Evolutionary conservation across 352 stramenopile species (phyloP), one percentile per base, ranked within the genome.

Genomic region (Globisporangium apiculatum): DNA sequence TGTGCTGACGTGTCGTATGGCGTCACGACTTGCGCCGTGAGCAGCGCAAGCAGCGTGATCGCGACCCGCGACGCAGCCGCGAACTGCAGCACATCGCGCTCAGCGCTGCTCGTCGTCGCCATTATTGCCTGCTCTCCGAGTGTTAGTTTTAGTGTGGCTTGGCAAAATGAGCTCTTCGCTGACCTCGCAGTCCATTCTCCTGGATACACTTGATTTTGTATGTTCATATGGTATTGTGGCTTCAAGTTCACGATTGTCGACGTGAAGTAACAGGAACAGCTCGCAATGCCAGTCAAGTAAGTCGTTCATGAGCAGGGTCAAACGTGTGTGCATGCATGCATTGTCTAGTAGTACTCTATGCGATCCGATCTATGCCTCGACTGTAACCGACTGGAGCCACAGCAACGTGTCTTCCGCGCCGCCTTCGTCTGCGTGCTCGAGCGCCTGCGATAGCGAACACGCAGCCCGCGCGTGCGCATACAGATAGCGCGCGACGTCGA

Each of bases 1-100:
- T 72, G 76, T 3, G 71, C 65, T 35, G 83, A 94, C 17, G 79
- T 87, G 60, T 94, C 81, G 40, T 91, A 91, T 0, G 83, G 79
- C 11, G 62, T 72, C 31, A 89, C 69, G 15, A 91, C 51, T 37
- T 51, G 48, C 11, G 70, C 53, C 0, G 82, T 90, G n/a, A 65
- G 24, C 12, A 79, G 43, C 17, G 71, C 71, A 35, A 90, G 53
- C 14, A 79, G 37, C 48, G 72, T 79, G 18, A 91, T 73, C 37
- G 51, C 72, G 36, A 48, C 68, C 47, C 84, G 72, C 37, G 76
- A 79, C 15, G 48, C 62, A 50, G 62, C 62, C n/a, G 84, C 82
- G 49, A 88, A 76, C 24, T 56, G 58, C 48, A 83, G 51, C 14
- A 93, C 66, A 12, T 64, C 37, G 4, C 58, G 62, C 67, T 82